These are phyloP conservation scores for Gracilaria gracilis DNA, from an alignment of 23 red algal species.

Conservation along the genomic window DNA sequence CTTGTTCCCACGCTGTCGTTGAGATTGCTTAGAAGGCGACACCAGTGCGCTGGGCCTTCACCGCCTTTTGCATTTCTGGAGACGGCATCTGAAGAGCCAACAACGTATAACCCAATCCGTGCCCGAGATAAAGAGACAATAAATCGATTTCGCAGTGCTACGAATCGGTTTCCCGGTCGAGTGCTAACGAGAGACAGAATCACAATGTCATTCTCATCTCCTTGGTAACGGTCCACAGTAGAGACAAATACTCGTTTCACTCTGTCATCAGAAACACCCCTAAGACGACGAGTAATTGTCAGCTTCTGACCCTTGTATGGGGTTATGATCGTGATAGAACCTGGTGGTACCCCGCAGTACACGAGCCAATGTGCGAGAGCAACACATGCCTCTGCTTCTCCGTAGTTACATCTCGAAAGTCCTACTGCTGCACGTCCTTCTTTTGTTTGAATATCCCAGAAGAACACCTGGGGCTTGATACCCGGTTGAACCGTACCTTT, in stretches of 20 bases:
- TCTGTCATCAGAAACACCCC: neutral
- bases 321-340: conserved; percentile 49
- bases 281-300: conserved; percentile 3
- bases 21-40: conserved; percentile 37
- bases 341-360: conserved; percentile 44
- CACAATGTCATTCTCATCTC: conserved; percentile 74
- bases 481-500: conserved; percentile 46
- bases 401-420: conserved; percentile 43
- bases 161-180: conserved; percentile 52
- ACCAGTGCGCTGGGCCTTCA: conserved; percentile 43
- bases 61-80: conserved; percentile 16
- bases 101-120: conserved; percentile 62
- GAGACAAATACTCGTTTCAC: conserved; percentile 9
- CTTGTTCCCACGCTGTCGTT: no score
- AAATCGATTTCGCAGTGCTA: conserved; percentile 62
- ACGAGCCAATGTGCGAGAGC: conserved; percentile 41
- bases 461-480: conserved; percentile 40
- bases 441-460: conserved; percentile 56
- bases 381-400: conserved; percentile 49
- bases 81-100: conserved; percentile 57
- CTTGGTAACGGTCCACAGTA: conserved; percentile 74
- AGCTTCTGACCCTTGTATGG: conserved; percentile 69
- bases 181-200: conserved; percentile 68
- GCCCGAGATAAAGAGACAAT: conserved; percentile 53
- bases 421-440: conserved; percentile 67